Evolutionary conservation across 2,329 filamentous ascomycete genomes (phyloP).

Genomic region (Beauveria sp.): DNA sequence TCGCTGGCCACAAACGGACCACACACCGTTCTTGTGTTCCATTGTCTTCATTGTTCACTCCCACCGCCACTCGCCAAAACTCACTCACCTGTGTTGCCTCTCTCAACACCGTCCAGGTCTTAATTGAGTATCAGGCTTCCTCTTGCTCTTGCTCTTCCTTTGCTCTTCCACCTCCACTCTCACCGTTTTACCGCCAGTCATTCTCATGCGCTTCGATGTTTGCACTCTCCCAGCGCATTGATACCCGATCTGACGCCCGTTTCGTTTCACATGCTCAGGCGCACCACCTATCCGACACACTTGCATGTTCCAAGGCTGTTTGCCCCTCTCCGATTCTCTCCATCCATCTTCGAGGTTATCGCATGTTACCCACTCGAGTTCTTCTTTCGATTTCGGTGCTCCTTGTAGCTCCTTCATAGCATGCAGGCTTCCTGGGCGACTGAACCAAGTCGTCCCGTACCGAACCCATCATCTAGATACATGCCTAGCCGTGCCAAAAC

Average conservation of each 20-base stretch:
- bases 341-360: neutral
- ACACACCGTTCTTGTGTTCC: neutral
- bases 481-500: neutral
- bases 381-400: neutral
- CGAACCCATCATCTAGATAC: neutral
- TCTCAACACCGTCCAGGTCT: neutral
- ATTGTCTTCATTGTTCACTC: neutral
- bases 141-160: neutral
- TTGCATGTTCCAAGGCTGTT: neutral
- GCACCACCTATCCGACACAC: conserved; percentile 1
- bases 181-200: neutral
- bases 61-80: neutral
- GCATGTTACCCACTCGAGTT: neutral
- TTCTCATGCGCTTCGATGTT: neutral
- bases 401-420: neutral
- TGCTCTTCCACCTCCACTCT: neutral
- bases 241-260: conserved; percentile 5
- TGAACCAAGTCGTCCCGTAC: neutral
- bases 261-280: conserved; percentile 8
- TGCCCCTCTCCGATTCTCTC: neutral
- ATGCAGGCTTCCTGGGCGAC: neutral
- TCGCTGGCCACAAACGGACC: neutral
- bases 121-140: neutral
- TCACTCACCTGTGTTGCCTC: neutral
- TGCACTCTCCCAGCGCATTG: neutral